Conservation (phyloP, 1,139 yeast species). For the Saccharomyces hybrid region DNA sequence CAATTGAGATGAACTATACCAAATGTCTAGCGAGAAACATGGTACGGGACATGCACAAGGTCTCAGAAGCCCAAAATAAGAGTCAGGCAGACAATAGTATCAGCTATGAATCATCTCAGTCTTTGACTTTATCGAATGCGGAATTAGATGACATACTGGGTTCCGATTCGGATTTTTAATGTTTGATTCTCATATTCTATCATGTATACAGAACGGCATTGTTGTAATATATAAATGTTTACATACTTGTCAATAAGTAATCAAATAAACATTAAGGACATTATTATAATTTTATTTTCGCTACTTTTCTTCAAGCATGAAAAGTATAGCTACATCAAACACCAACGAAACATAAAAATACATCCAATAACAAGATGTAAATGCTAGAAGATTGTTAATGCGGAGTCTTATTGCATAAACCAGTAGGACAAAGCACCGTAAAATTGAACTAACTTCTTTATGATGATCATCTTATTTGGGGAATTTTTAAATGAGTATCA, state of each 20-base stretch:
- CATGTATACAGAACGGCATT: neutral
- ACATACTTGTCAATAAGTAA: neutral
- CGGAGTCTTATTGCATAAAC: neutral
- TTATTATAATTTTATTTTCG: neutral
- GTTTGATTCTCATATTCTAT: neutral
- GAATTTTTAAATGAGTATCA: neutral
- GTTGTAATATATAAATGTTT: neutral
- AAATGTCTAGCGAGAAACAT: slow-evolving; percentile 21
- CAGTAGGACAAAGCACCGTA: neutral
- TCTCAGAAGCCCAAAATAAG: neutral
- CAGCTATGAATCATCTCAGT: neutral
- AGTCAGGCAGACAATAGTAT: neutral
- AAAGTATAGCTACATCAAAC: too few species aligned
- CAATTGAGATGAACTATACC: slow-evolving; percentile 25
- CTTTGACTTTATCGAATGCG: neutral
- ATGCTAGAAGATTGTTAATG: neutral
- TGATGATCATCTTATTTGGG: neutral
- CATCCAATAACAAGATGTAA: neutral
- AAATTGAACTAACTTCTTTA: neutral
- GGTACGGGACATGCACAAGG: neutral
- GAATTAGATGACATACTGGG: slow-evolving; percentile 11
- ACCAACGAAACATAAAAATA: neutral
- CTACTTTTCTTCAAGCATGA: neutral
- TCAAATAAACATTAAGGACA: neutral
- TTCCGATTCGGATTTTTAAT: slow-evolving; percentile 16